Percentiles rank a stretch among this genome's conserved stretches.
Conservation (phyloP, 306 rosid species). For the Lagenaria siceraria region DNA sequence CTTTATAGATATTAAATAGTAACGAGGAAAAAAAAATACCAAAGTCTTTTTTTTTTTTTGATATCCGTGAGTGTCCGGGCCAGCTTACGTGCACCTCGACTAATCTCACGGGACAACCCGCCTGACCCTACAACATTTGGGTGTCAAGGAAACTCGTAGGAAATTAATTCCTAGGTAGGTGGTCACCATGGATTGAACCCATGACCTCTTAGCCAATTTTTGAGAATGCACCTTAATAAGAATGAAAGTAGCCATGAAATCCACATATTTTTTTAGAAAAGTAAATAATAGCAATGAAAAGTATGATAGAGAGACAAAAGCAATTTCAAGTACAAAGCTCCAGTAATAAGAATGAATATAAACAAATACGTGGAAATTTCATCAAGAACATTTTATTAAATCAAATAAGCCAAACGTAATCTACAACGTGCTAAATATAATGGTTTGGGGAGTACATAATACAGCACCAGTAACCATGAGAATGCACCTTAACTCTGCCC, state of each 20-base stretch:
- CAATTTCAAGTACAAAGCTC: not conserved
- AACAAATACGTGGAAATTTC: not conserved
- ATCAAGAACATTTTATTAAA: not conserved
- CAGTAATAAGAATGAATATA: not conserved
- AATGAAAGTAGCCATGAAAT: not conserved
- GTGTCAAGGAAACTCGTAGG: too few relatives aligned
- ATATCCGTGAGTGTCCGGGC: too few relatives aligned
- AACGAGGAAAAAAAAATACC: not conserved
- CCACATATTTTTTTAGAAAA: not conserved
- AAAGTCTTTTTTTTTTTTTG: too few relatives aligned
- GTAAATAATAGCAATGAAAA: not conserved
- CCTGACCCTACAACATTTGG: too few relatives aligned
- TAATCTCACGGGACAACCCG: too few relatives aligned
- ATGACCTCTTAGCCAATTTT: too few relatives aligned
- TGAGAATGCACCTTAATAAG: too few relatives aligned
- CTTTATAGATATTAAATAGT: not conserved
- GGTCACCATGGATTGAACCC: too few relatives aligned
- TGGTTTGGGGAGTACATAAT: not conserved
- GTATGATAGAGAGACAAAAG: not conserved
- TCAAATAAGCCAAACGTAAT: not conserved
- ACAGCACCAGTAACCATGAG: not conserved
- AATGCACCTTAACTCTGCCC: constrained; percentile 64
- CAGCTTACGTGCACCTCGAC: too few relatives aligned
- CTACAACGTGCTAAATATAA: not conserved
- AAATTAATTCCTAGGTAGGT: too few relatives aligned